Evolutionary conservation across 305 asterid genomes (phyloP).

Genomic region (Nicotiana rustica): DNA sequence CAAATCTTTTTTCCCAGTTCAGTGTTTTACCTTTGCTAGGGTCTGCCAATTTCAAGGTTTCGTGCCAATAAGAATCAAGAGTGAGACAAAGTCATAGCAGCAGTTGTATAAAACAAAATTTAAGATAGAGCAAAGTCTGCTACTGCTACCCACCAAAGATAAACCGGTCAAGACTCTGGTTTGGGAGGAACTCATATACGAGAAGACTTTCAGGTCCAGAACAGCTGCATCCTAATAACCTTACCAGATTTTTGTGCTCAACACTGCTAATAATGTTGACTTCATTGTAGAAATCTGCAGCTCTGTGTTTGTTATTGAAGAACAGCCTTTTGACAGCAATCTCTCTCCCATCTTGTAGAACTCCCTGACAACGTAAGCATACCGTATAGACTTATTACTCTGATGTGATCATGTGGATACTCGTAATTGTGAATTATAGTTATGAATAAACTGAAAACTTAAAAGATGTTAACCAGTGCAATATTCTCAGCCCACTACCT

Average conservation of each 20-base stretch:
- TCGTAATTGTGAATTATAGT: neutral
- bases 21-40: conserved; percentile 44
- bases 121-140: conserved; percentile 14
- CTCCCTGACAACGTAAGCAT: conserved; percentile 35
- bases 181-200: conserved; percentile 40
- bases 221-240: conserved; percentile 45
- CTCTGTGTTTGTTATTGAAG: conserved; percentile 44
- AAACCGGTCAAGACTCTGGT: conserved; percentile 46
- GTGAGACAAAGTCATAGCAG: neutral
- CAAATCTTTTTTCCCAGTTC: conserved; percentile 53
- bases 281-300: conserved; percentile 45
- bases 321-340: conserved; percentile 41
- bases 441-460: neutral
- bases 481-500: conserved; percentile 42
- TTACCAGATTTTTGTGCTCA: conserved; percentile 45
- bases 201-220: conserved; percentile 49
- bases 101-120: neutral
- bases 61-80: neutral
- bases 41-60: conserved; percentile 38
- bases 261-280: conserved; percentile 45
- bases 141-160: conserved; percentile 37
- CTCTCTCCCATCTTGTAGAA: conserved; percentile 39
- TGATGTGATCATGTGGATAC: neutral
- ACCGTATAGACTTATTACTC: neutral
- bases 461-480: neutral